Base-by-base conservation (phyloP, 257 asterid genomes). In the Orobanche coerulescens region DNA sequence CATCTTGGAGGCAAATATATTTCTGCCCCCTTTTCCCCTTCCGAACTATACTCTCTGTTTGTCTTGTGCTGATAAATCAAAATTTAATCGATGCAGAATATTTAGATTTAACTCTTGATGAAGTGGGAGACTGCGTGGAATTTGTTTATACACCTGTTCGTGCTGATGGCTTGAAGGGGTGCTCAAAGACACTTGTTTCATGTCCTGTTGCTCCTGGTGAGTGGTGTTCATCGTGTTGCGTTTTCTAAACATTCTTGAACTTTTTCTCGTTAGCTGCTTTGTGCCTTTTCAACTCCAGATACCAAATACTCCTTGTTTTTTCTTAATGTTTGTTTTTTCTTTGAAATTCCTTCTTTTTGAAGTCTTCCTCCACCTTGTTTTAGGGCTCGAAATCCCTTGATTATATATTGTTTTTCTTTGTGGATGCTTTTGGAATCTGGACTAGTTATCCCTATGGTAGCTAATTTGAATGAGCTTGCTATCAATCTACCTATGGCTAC, bases 131-230 rank as follows among this genome's bases (percentile, higher is more conserved):
- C 43, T 62, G 74, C 58, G 75, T 86, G 74, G 97, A 86, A 75
- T 89, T 86, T 75, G 76, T 79, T 50, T 86, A 81, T 73, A 81
- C 88, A 13, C 98, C 98, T 11, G 88, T 86, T 61, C 87, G 96
- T 51, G 78, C 71, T 59, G 98, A 93, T 83, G 95, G 97, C 66
- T 58, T 79, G 68, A 79, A 79, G 76, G 98, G 98, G 20, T 36
- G 39, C 65, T 78, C 84, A 14, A 74, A 54, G 68, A 84, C 79
- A 37, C 40, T 88, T 67, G 31, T 79, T 50, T 88, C 98, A 63
- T 10, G 49, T 69, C 85, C 89, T 46, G 77, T 92, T 76, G 79
- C 81, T 61, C 94, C 97, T 28, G 98, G 98, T 88, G 62, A 60
- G 83, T 63, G 15, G 36, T 16, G 15, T 37, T 37, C 22, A 37